Percentiles rank a stretch among this genome's conserved stretches.
These are phyloP conservation scores for Rubia balearica DNA, from an alignment of 305 asterid species.

Conservation along the genomic window DNA sequence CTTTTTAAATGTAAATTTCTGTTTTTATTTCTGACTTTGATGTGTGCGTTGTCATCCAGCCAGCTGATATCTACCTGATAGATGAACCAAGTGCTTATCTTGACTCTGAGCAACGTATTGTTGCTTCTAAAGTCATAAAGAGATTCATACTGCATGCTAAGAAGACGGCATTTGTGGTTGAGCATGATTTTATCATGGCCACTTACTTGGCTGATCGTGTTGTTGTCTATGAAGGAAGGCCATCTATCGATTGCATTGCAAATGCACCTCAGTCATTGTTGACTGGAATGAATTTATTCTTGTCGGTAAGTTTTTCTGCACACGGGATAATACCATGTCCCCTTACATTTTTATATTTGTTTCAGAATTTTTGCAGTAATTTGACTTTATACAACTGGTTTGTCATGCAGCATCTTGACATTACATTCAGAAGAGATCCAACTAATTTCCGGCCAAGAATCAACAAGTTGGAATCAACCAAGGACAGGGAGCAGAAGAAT, in stretches of 20 bases:
- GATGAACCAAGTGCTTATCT: slow-evolving; percentile 97
- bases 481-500: slow-evolving; percentile 83
- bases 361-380: background rate
- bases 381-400: slow-evolving; percentile 14
- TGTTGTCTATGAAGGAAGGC: slow-evolving; percentile 80
- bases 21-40: slow-evolving; percentile 2
- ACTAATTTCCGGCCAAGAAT: slow-evolving; percentile 85
- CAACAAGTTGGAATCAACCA: slow-evolving; percentile 83
- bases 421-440: slow-evolving; percentile 91
- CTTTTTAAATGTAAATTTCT: background rate
- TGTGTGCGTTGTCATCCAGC: slow-evolving; percentile 40
- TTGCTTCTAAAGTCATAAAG: slow-evolving; percentile 91
- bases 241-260: slow-evolving; percentile 82
- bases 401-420: slow-evolving; percentile 75
- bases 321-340: background rate
- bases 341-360: background rate
- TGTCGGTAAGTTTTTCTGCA: slow-evolving; percentile 54
- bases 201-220: slow-evolving; percentile 97
- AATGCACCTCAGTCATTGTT: slow-evolving; percentile 88
- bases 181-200: slow-evolving; percentile 98
- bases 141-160: slow-evolving; percentile 95
- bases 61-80: slow-evolving; percentile 85
- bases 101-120: slow-evolving; percentile 95
- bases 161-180: slow-evolving; percentile 88
- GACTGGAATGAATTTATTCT: slow-evolving; percentile 94